phyloP scores from a whole-genome alignment of 306 rosid genomes.

The Sicyos baderoa region DNA sequence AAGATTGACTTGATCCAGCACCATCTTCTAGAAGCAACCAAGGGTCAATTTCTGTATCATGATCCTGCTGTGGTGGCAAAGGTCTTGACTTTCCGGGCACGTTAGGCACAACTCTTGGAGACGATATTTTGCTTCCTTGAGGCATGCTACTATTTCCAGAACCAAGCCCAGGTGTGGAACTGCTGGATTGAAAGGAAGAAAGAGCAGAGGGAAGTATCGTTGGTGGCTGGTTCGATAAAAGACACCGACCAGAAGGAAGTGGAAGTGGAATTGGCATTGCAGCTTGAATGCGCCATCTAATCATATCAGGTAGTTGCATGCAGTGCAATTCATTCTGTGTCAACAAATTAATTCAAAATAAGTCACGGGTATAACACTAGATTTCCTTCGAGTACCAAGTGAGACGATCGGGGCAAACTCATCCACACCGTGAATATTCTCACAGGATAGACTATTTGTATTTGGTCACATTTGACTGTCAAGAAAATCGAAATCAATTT shows the following conservation, averaged over 20 bases:
- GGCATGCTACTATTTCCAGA: constrained; percentile 38
- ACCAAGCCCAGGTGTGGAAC: constrained; percentile 34
- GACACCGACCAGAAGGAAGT: constrained; percentile 44
- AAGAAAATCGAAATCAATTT: too few species aligned
- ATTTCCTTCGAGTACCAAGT: background rate
- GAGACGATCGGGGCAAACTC: background rate
- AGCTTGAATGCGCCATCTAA: constrained; percentile 86
- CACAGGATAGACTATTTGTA: too few species aligned
- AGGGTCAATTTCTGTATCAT: constrained; percentile 72
- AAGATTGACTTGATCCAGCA: constrained; percentile 69
- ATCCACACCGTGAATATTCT: too few species aligned
- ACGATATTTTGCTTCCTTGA: constrained; percentile 39
- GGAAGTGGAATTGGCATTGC: constrained; percentile 76
- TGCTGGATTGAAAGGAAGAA: constrained; percentile 51
- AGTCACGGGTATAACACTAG: background rate
- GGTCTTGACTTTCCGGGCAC: constrained; percentile 55
- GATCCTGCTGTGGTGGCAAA: constrained; percentile 36
- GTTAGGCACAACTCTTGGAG: constrained; percentile 36
- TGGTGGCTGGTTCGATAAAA: constrained; percentile 75
- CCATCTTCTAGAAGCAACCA: constrained; percentile 94
- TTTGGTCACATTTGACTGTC: too few species aligned
- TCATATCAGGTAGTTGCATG: constrained; percentile 73
- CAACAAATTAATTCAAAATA: constrained; percentile 7
- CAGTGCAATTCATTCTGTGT: constrained; percentile 62
- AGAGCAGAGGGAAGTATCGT: constrained; percentile 45